Conservation (phyloP, 1,284 basidiomycete species). For the Gymnopus androsaceus region DNA sequence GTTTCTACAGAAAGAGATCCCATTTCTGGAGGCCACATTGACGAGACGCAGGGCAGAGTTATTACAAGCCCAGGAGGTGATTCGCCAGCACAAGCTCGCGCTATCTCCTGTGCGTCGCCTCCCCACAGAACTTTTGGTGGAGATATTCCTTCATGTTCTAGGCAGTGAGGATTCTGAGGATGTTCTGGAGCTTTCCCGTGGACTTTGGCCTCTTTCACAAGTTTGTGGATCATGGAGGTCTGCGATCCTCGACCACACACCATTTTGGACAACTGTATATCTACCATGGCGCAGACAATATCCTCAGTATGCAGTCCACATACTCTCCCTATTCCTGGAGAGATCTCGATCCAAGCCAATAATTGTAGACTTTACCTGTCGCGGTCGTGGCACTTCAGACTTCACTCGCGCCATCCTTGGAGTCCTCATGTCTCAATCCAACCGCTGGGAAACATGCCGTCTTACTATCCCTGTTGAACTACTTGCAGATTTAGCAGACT, state of each 20-base stretch:
- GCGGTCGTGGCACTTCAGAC: not conserved
- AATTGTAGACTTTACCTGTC: not conserved
- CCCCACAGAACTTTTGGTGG: not conserved
- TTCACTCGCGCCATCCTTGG: not conserved
- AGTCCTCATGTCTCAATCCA: not conserved
- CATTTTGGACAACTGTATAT: slow-evolving; percentile 2
- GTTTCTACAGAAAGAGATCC: not conserved
- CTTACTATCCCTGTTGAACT: not conserved
- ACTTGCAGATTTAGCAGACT: not conserved
- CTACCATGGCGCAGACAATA: not conserved
- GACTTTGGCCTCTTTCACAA: slow-evolving; percentile 2
- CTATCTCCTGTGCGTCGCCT: slow-evolving; percentile 2
- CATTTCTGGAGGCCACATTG: not conserved
- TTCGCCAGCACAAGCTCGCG: not conserved
- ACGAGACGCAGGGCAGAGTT: not conserved
- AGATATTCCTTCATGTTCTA: not conserved
- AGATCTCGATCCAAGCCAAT: not conserved
- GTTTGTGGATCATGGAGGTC: not conserved
- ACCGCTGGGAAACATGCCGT: slow-evolving; percentile 3
- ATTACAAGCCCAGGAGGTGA: not conserved
- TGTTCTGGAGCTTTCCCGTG: slow-evolving; percentile 1
- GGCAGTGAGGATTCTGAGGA: not conserved
- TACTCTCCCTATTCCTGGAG: slow-evolving; percentile 1
- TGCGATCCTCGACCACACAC: not conserved
- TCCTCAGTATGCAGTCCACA: not conserved